Conservation (phyloP, 352 stramenopile species). For the Lagenidium giganteum region DNA sequence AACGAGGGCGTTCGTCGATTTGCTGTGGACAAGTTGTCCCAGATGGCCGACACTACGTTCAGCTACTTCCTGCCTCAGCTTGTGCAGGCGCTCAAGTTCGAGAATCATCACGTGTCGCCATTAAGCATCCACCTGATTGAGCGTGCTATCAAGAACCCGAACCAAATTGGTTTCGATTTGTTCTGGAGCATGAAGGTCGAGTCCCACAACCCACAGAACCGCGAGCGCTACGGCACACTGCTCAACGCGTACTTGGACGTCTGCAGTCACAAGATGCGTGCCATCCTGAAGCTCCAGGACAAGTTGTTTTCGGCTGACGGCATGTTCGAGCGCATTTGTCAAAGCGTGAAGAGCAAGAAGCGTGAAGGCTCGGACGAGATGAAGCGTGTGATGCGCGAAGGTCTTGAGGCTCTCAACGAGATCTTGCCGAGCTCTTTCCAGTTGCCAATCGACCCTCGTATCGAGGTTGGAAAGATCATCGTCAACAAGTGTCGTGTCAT, state of each 20-base stretch:
- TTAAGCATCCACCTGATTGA: slow-evolving; percentile 79
- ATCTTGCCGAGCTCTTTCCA: slow-evolving; percentile 84
- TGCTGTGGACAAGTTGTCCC: slow-evolving; percentile 66
- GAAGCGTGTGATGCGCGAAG: slow-evolving; percentile 75
- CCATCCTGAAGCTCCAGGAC: slow-evolving; percentile 89
- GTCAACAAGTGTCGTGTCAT: slow-evolving; percentile 88
- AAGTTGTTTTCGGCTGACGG: slow-evolving; percentile 75
- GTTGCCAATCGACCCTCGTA: slow-evolving; percentile 76
- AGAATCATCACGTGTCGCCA: slow-evolving; percentile 79
- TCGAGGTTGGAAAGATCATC: slow-evolving; percentile 81
- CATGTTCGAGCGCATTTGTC: slow-evolving; percentile 80
- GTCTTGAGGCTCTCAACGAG: slow-evolving; percentile 79
- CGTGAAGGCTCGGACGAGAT: slow-evolving; percentile 75
- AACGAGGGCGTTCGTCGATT: slow-evolving; percentile 71
- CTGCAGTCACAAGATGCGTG: slow-evolving; percentile 88
- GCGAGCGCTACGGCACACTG: slow-evolving; percentile 74
- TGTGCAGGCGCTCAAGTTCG: slow-evolving; percentile 87
- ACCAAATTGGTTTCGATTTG: slow-evolving; percentile 85
- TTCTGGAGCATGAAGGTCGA: slow-evolving; percentile 91
- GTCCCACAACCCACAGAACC: slow-evolving; percentile 75
- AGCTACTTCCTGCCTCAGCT: slow-evolving; percentile 87
- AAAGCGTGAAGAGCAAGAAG: slow-evolving; percentile 82
- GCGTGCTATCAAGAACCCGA: slow-evolving; percentile 84
- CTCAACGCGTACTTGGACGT: slow-evolving; percentile 82
- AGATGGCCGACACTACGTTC: slow-evolving; percentile 85